Percentiles rank a stretch among this genome's conserved stretches.
These are phyloP conservation scores for Panicum hallii DNA, from an alignment of 202 grass and related monocot species.

Conservation along the genomic window DNA sequence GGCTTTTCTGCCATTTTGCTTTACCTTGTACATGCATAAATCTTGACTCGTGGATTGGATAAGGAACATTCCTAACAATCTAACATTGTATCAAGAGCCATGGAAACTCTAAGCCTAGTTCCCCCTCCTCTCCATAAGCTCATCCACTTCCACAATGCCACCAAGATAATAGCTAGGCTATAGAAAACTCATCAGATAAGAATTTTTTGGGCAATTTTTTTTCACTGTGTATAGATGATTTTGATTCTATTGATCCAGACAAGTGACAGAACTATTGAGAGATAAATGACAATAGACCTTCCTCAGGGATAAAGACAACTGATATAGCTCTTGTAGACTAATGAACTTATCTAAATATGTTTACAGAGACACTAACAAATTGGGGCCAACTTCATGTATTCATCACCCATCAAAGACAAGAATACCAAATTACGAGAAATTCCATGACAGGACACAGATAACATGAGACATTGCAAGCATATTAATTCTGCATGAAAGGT, in stretches of 20 bases:
- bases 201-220: background rate
- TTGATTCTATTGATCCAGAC: background rate
- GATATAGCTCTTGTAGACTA: slow-evolving; percentile 5
- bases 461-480: slow-evolving; percentile 26
- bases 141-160: background rate
- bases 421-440: slow-evolving; percentile 16
- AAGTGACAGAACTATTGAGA: slow-evolving; percentile 17
- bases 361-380: slow-evolving; percentile 27
- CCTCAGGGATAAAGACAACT: slow-evolving; percentile 12
- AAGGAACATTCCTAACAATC: background rate
- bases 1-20: background rate
- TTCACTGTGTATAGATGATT: background rate
- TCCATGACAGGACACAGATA: background rate
- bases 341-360: background rate
- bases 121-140: background rate
- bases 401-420: slow-evolving; percentile 4
- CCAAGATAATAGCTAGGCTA: slow-evolving; percentile 24
- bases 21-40: background rate
- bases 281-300: slow-evolving; percentile 29
- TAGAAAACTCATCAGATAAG: slow-evolving; percentile 13
- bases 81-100: background rate
- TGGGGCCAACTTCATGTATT: slow-evolving; percentile 19
- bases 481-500: slow-evolving; percentile 26
- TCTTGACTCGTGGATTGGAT: background rate
- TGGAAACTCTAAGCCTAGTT: background rate